phyloP scores from a whole-genome alignment of 257 asterid species.

The Solanum rostratum region DNA sequence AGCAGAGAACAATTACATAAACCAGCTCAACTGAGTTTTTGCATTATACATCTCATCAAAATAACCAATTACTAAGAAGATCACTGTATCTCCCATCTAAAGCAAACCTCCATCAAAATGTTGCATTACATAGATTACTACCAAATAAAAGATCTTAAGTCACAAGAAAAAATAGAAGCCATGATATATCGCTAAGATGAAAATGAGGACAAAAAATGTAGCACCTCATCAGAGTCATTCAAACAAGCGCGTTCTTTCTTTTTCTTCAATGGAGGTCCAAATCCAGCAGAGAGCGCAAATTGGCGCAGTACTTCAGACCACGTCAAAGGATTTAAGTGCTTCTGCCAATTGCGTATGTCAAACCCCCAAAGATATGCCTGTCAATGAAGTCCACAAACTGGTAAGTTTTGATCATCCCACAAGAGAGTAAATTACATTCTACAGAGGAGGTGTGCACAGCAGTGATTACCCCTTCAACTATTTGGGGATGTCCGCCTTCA shows the following conservation, averaged over 20 bases:
- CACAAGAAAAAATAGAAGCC: not conserved
- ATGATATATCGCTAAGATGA: not conserved
- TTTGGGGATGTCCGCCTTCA: slow-evolving; percentile 98
- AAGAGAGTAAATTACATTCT: not conserved
- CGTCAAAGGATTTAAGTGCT: slow-evolving; percentile 71
- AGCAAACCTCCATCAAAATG: not conserved
- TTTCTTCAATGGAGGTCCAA: slow-evolving; percentile 83
- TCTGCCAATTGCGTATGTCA: slow-evolving; percentile 88
- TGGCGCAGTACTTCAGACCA: slow-evolving; percentile 97
- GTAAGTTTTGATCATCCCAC: not conserved
- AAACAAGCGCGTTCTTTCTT: slow-evolving; percentile 43
- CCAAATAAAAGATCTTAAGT: not conserved
- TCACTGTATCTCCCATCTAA: not conserved
- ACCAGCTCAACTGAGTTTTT: not conserved
- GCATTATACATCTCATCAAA: not conserved
- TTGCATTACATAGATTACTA: not conserved
- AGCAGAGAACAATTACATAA: not conserved
- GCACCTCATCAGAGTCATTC: slow-evolving; percentile 68
- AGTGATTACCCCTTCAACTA: slow-evolving; percentile 88
- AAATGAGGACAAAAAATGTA: not conserved
- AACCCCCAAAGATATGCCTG: slow-evolving; percentile 99
- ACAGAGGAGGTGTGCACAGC: not conserved
- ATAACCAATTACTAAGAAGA: not conserved
- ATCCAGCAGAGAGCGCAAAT: slow-evolving; percentile 89
- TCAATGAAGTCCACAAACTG: slow-evolving; percentile 4